Conservation (phyloP, 1,284 basidiomycete species). For the Uromyces viciae-fabae region DNA sequence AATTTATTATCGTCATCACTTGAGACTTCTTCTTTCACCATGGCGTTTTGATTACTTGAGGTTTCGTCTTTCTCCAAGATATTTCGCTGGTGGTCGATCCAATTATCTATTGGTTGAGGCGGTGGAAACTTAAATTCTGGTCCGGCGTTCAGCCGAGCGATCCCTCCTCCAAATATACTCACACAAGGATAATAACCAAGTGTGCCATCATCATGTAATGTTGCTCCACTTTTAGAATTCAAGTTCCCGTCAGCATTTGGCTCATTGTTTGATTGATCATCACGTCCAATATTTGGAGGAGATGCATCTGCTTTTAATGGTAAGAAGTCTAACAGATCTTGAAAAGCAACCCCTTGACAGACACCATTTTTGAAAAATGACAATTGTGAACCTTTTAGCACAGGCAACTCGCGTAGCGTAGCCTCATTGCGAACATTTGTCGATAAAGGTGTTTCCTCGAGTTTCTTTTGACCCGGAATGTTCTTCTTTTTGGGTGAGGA, state of each 20-base stretch:
- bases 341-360: constrained; percentile 77
- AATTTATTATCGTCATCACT: background rate
- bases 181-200: constrained; percentile 94
- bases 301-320: constrained; percentile 64
- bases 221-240: constrained; percentile 57
- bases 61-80: background rate
- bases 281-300: constrained; percentile 45
- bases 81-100: background rate
- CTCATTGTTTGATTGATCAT: background rate
- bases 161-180: constrained; percentile 85
- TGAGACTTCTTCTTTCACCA: background rate
- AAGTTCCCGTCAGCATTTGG: constrained; percentile 49
- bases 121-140: constrained; percentile 78
- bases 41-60: background rate
- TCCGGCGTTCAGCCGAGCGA: constrained; percentile 78
- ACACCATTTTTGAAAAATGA: constrained; percentile 91
- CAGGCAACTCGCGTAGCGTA: constrained; percentile 67
- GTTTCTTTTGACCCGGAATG: constrained; percentile 46
- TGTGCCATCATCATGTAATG: constrained; percentile 86
- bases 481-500: constrained; percentile 64
- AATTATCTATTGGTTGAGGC: constrained; percentile 42
- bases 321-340: constrained; percentile 83
- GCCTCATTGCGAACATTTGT: constrained; percentile 50
- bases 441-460: constrained; percentile 46
- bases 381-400: constrained; percentile 69